phyloP scores from a whole-genome alignment of 202 grass and related monocot genomes.

The Alloteropsis angusta region DNA sequence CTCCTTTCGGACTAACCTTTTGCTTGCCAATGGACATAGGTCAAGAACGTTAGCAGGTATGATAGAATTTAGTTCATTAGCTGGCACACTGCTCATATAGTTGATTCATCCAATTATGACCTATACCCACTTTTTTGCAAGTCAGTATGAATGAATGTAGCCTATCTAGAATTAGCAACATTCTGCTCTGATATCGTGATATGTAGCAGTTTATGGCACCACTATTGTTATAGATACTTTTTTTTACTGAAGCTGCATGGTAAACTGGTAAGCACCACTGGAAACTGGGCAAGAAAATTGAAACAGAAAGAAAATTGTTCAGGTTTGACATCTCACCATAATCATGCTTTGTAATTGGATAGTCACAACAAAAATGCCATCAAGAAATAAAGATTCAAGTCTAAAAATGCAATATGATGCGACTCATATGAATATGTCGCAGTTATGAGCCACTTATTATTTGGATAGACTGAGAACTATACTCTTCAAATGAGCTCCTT shows the following conservation, averaged over 20 bases:
- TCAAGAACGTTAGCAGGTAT: not conserved
- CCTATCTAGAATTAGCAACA: not conserved
- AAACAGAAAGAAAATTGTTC: not conserved
- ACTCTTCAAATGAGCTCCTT: not conserved
- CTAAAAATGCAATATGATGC: not conserved
- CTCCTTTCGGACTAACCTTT: not conserved
- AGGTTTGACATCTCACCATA: not conserved
- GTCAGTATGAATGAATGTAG: not conserved
- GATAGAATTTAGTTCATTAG: not conserved
- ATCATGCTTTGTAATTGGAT: not conserved
- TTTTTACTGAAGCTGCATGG: not conserved
- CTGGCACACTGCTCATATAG: not conserved
- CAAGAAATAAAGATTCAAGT: not conserved
- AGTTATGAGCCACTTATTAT: not conserved
- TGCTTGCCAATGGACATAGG: not conserved
- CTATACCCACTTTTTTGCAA: not conserved
- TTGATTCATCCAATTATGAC: not conserved
- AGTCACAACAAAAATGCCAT: not conserved
- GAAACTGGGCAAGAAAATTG: not conserved
- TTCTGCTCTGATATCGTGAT: not conserved
- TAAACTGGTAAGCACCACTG: not conserved
- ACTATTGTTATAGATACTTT: not conserved
- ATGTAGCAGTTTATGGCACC: not conserved
- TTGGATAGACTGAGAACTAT: not conserved
- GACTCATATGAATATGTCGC: not conserved